phyloP scores from a whole-genome alignment of 495 filamentous ascomycete genomes.

The Aspergillus avenaceus region DNA sequence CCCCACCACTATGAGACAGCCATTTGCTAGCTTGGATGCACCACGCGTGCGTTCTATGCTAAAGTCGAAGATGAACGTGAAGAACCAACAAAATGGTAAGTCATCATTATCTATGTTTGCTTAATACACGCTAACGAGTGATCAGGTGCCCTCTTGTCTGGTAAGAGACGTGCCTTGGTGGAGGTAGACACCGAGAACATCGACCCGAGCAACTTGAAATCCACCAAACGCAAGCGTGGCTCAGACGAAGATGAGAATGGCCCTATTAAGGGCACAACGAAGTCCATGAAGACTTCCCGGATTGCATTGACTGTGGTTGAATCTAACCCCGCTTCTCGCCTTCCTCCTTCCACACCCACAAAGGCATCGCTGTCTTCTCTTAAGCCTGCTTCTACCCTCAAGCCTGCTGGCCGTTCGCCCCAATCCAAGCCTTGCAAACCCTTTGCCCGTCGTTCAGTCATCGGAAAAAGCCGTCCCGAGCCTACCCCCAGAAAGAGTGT shows the following conservation, averaged over 20 bases:
- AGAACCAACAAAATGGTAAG: constrained; percentile 57
- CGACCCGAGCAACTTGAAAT: constrained; percentile 60
- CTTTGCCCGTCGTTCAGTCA: constrained; percentile 32
- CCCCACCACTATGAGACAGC: constrained; percentile 34
- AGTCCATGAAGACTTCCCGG: constrained; percentile 41
- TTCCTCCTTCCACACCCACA: constrained; percentile 29
- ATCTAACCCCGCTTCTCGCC: constrained; percentile 27
- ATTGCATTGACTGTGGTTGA: constrained; percentile 29
- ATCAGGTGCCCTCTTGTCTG: constrained; percentile 23
- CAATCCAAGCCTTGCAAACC: constrained; percentile 31
- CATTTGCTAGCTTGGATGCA: constrained; percentile 41
- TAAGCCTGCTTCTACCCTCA: constrained; percentile 29
- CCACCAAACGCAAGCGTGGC: constrained; percentile 59
- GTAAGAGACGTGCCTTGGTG: constrained; percentile 41
- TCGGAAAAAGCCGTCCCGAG: constrained; percentile 49
- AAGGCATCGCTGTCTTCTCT: constrained; percentile 35
- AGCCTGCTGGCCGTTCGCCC: constrained; percentile 40
- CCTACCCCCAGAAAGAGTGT: constrained; percentile 38
- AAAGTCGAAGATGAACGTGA: constrained; percentile 41
- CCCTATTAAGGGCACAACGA: constrained; percentile 33
- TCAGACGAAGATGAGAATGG: constrained; percentile 47
- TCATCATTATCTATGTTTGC: not conserved
- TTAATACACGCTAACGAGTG: constrained; percentile 2
- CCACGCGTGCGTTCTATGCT: constrained; percentile 41
- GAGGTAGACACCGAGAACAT: constrained; percentile 74